Evolutionary conservation across 768 basidiomycete species (phyloP), one percentile per base, ranked within the genome.

Genomic region (Steccherinum ochraceum): DNA sequence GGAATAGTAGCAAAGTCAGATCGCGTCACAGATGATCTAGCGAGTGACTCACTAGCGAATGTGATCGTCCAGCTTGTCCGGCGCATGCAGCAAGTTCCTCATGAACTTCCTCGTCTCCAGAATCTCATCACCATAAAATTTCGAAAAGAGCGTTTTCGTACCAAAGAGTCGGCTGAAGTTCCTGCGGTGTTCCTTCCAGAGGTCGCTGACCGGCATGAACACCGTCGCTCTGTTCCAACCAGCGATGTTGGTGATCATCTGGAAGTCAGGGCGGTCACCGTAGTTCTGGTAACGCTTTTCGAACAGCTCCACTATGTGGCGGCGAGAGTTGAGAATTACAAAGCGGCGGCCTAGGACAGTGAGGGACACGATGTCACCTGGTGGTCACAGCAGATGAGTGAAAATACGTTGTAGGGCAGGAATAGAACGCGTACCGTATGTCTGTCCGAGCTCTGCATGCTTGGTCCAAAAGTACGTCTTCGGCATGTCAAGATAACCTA

Each of bases 401-500:
- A 16, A 35, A n/a, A n/a, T n/a, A n/a, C n/a, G n/a, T n/a, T n/a
- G n/a, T n/a, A n/a, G n/a, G 7, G 30, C 7, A 35, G 30, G 7
- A 35, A 35, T 35, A 35, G 30, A 35, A 5, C 2, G 49, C 56
- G 53, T 21, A 52, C 54, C 50, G 20, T 52, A 51, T 24, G 51
- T 23, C 2, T 45, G 41, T 5, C 44, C 18, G 49, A 49, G 52
- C 20, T 50, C 40, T 30, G 49, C 24, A 26, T 49, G 49, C 24
- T 26, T 43, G 25, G 50, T 26, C 54, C 55, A 56, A 12, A 45
- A 51, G 3, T 52, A 21, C 30, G 45, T 48, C 16, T 40, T 43
- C 3, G 56, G 56, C 12, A 54, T 50, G 26, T 63, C 56, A 7
- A 63, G 43, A 26, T 62, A 64, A 5, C 65, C 65, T 1, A 65